Percentiles rank a stretch among this genome's conserved stretches.
phyloP scores from a whole-genome alignment of 2,329 filamentous ascomycete species.

The Fusarium lyarnte region DNA sequence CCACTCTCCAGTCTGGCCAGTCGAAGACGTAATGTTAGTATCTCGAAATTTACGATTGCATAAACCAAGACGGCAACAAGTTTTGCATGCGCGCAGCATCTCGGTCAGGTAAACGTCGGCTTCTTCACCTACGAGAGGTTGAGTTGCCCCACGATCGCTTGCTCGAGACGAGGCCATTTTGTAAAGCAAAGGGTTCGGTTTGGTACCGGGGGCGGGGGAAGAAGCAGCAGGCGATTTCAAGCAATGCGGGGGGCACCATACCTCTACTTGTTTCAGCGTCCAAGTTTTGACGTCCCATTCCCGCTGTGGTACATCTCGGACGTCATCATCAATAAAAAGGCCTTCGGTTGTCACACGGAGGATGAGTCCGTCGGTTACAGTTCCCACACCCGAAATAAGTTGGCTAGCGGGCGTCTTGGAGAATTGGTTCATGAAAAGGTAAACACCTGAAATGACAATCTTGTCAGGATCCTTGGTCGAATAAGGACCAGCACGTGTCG shows the following conservation, averaged over 20 bases:
- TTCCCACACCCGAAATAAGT: conserved; percentile 82
- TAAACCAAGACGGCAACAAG: conserved; percentile 66
- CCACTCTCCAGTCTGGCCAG: conserved; percentile 63
- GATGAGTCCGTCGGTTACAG: conserved; percentile 91
- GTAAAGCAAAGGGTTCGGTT: conserved; percentile 56
- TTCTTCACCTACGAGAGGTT: conserved; percentile 68
- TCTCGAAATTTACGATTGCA: conserved; percentile 56
- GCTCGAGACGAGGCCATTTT: conserved; percentile 58
- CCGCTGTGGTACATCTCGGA: conserved; percentile 88
- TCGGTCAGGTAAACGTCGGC: conserved; percentile 72
- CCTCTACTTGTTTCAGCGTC: conserved; percentile 93
- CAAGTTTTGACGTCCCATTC: conserved; percentile 99
- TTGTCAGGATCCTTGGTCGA: conserved; percentile 92
- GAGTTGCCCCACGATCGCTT: conserved; percentile 60
- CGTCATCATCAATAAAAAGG: conserved; percentile 96
- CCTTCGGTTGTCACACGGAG: conserved; percentile 93
- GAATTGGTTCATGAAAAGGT: conserved; percentile 89
- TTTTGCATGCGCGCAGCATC: conserved; percentile 71
- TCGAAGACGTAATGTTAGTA: conserved; percentile 53
- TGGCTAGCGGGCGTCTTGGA: conserved; percentile 90
- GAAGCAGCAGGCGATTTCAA: conserved; percentile 57
- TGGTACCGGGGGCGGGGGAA: conserved; percentile 52
- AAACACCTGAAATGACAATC: conserved; percentile 94
- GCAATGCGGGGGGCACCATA: conserved; percentile 78
- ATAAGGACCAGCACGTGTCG: conserved; percentile 79